phyloP scores from a whole-genome alignment of 2,329 filamentous ascomycete species.

The Verticillium isaacii region DNA sequence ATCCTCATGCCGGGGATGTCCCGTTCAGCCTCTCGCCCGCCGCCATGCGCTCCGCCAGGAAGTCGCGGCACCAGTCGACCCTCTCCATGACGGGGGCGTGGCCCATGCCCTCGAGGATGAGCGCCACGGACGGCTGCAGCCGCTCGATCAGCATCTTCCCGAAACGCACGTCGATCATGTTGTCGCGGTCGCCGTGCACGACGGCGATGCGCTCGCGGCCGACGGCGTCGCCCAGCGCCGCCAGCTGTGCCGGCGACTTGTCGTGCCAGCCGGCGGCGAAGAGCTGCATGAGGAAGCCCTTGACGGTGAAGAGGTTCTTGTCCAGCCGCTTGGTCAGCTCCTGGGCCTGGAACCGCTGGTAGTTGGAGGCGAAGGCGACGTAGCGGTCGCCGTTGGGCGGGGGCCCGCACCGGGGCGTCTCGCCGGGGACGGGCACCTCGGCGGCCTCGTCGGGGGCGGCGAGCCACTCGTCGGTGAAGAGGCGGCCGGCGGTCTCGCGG shows the following conservation, averaged over 20 bases:
- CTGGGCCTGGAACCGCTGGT: constrained; percentile 75
- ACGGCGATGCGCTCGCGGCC: constrained; percentile 72
- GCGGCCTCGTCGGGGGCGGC: constrained; percentile 49
- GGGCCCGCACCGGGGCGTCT: constrained; percentile 34
- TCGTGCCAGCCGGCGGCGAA: constrained; percentile 75
- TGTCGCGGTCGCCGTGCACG: constrained; percentile 69
- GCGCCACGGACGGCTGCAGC: constrained; percentile 55
- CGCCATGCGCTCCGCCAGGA: constrained; percentile 54
- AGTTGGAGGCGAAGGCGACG: constrained; percentile 65
- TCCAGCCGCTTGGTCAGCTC: constrained; percentile 69
- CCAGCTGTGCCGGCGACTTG: constrained; percentile 65
- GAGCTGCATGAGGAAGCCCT: constrained; percentile 72
- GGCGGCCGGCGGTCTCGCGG: constrained; percentile 55
- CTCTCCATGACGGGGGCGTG: constrained; percentile 74
- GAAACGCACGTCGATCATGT: constrained; percentile 72
- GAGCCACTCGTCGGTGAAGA: constrained; percentile 66
- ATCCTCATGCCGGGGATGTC: neutral
- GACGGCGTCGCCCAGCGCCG: constrained; percentile 60
- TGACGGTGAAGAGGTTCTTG: constrained; percentile 53
- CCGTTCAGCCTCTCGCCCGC: constrained; percentile 42
- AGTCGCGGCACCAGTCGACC: constrained; percentile 60
- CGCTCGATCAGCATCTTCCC: constrained; percentile 63
- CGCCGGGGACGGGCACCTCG: constrained; percentile 37
- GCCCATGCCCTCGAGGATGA: constrained; percentile 66
- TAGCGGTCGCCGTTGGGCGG: constrained; percentile 29